Base-by-base conservation (phyloP, 257 asterid species). In the Fraxinus anomala region DNA sequence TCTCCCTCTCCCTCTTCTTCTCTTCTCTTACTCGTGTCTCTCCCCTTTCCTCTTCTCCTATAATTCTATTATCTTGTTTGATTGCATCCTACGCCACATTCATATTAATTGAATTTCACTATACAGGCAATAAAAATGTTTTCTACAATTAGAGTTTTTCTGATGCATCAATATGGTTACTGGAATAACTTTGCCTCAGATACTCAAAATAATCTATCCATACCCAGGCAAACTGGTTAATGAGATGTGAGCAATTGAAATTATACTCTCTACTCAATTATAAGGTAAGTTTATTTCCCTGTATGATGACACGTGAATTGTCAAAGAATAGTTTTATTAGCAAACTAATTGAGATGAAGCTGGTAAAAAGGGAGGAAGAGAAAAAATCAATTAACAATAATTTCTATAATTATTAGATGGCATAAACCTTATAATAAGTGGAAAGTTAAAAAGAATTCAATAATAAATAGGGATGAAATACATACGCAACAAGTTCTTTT, bases 401-500 rank as follows among this genome's bases (percentile, higher is more conserved):
- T 5, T 36, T 36, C 5, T 36, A 47, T 47, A 47, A 47, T 0
- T 47, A 47, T 47, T 47, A 47, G 59, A 47, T 47, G 21, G 14
- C 59, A 47, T 14, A 47, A 16, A 47, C 59, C 59, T 47, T 47
- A n/a, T n/a, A n/a, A n/a, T 47, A 14, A 47, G 59, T 2, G 19
- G 59, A 14, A 47, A 47, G 14, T 3, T 47, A 47, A n/a, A 14
- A 63, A 67, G 65, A 68, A 63, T 12, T 28, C 1, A 47, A 16
- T 47, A 16, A 14, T 47, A 40, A 21, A n/a, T n/a, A 67, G 75
- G 79, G 49, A 84, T 3, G 47, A 70, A 77, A 77, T 76, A 82
- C 85, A 83, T 59, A 93, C 97, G 89, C 84, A 61, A 93, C 92
- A 56, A 95, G 87, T 74, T 93, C 92, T 87, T 75, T 88, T 73